Evolutionary conservation across 176 grass and related monocot genomes (phyloP), one percentile per base, ranked within the genome.

Genomic region (Canna indica): DNA sequence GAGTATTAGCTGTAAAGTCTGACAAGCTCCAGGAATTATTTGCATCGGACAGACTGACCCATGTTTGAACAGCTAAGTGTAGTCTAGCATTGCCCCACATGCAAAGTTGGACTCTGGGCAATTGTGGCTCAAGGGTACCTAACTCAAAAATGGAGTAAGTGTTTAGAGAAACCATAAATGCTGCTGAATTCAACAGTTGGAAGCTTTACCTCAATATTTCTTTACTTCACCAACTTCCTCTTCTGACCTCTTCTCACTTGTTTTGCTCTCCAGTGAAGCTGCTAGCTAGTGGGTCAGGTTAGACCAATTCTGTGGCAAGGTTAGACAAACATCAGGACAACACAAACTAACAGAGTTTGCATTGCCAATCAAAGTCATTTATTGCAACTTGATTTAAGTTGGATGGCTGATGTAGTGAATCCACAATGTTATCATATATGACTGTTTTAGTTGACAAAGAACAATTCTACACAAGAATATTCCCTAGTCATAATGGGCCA

Each of bases 21-120:
- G 64, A 41, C 58, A 60, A 29, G 24, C 58, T 60, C 35, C 64
- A 41, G 64, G 64, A 67, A 67, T 67, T 67, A 13, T 67, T 36
- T 67, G 15, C 33, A 41, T 39, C 12, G 34, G 58, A 60, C 58
- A 60, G 25, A 60, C 26, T 30, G 58, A 41, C 9, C 22, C 22
- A 41, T 9, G 8, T 39, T n/a, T 39, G 36, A 67, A 22, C 64
- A 39, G 64, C 64, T 41, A 41, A 20, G 33, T 7, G 35, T 13
- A 24, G 20, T 67, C 33, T 63, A 33, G 27, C 27, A 63, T 63
- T 29, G 59, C 31, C 28, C 59, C 31, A 63, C 59, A 63, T 18
- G 14, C 59, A 63, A 33, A 35, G 59, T 29, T 11, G 36, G 35
- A 39, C 64, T 20, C 30, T 15, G n/a, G 64, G 35, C 36, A 38